Evolutionary conservation across 352 stramenopile species (phyloP), one percentile per base, ranked within the genome.

Genomic region (Globisporangium parvum): DNA sequence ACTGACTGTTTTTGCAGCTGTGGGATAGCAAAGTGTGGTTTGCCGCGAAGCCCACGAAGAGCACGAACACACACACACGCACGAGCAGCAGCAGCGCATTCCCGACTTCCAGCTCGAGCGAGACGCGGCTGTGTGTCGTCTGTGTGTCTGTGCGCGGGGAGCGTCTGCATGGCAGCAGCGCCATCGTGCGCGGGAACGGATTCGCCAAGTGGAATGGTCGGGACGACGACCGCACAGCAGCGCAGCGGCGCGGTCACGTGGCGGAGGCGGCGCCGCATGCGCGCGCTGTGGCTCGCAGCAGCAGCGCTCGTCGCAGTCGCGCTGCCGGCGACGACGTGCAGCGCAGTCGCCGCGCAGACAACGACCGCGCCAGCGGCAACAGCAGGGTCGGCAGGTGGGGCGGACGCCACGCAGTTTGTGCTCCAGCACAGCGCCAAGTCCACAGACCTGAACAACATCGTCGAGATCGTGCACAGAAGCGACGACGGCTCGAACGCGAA

Each of bases 361-460:
- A 10, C 35, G 26, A 60, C 17, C 6, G 23, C 37, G 3, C 4
- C 37, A 42, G 9, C 39, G 21, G 15, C 41, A 23, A 24, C 18
- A 47, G 0, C 41, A 47, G 17, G 6, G 3, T 31, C 26, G 20
- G n/a, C n/a, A 6, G 20, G 2, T 14, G 8, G n/a, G 31, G 15
- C 12, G 14, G 39, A 45, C 26, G 41, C 55, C 4, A 47, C 35
- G 31, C 53, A 47, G 44, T 77, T 73, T 51, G 51, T 76, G 47
- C 70, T 83, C 21, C 61, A 70, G 23, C 57, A 56, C 0, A 63
- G 21, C n/a, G 46, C 35, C 28, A 62, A 61, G 14, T 45, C 31
- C 6, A 39, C 53, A 6, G 14, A 47, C 8, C 55, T 48, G 0
- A 67, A 55, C 26, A 41, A 58, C 24, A 65, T 60, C 15, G 15